Base-by-base conservation (phyloP, 768 basidiomycete genomes). In the Pleurotus djamor region DNA sequence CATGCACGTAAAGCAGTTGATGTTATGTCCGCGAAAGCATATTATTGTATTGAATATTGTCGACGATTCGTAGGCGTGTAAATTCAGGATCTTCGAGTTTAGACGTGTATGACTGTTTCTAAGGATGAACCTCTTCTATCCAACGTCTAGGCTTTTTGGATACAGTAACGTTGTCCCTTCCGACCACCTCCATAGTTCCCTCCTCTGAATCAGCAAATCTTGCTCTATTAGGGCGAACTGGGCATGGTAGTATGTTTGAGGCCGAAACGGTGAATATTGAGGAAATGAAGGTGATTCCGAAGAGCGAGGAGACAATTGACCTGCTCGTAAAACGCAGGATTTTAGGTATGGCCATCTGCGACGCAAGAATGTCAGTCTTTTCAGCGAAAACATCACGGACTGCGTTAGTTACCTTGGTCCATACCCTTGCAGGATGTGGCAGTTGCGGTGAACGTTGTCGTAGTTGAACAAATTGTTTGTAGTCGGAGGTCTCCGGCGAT, bases 211-310 rank as follows among this genome's bases (percentile, higher is more conserved):
- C 91, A 47, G 85, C 78, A 63, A 82, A 86, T 32, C 87, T 83
- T 58, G 66, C 75, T 64, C 83, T 81, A 60, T 82, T 74, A 45
- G 79, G 74, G 55, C 84, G 82, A n/a, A 84, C 90, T 6, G 92
- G 92, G 66, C 92, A 94, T 55, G 92, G 91, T 35, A 94, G 75
- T 43, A 92, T 76, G 68, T 82, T 84, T 17, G 91, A 92, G 21
- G 89, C 89, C 10, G 88, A 88, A 14, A 94, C 92, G 56, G 92
- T 93, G 61, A 91, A 62, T 60, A 94, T 80, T 14, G 90, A 82
- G 28, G 88, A 89, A 70, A 91, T 73, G 72, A 91, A 92, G 3
- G 92, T 94, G 66, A 91, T 72, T 66, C 83, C 86, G 69, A 94
- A 94, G 63, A 94, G 85, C 36, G 88, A 83, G 6, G 92, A 86